phyloP scores from a whole-genome alignment of 176 grass and related monocot species.

The Carex scoparia region DNA sequence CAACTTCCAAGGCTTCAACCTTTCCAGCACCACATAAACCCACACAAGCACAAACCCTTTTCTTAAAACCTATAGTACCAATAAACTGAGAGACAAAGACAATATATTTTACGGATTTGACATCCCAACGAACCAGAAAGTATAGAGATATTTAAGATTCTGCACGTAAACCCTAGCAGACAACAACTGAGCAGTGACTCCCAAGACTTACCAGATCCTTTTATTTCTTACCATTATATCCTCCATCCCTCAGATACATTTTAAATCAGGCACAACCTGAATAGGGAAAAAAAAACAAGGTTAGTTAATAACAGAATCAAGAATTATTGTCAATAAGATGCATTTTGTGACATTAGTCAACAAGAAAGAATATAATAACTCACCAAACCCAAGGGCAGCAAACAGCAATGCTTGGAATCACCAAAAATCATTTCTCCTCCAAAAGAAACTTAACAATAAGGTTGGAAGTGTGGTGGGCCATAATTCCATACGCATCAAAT shows the following conservation, averaged over 20 bases:
- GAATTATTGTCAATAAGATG: background rate
- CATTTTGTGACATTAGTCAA: background rate
- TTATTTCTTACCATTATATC: constrained; percentile 18
- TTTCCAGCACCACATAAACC: constrained; percentile 2
- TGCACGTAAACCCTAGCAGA: constrained; percentile 20
- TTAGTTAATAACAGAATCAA: background rate
- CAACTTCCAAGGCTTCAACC: constrained; percentile 14
- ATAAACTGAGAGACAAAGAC: constrained; percentile 24
- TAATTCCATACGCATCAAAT: constrained; percentile 48
- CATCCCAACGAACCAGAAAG: constrained; percentile 14
- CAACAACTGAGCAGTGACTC: constrained; percentile 5
- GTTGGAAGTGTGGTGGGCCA: constrained; percentile 48
- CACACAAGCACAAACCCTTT: constrained; percentile 16
- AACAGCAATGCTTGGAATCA: constrained; percentile 36
- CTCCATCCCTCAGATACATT: constrained; percentile 2
- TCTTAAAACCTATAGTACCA: constrained; percentile 17
- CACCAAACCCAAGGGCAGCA: constrained; percentile 57
- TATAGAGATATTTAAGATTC: constrained; percentile 21
- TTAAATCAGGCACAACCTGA: constrained; percentile 20
- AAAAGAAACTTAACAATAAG: constrained; percentile 66
- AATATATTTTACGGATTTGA: constrained; percentile 7
- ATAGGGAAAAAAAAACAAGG: background rate
- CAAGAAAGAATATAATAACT: constrained; percentile 22
- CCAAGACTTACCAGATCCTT: constrained; percentile 21
- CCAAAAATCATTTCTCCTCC: constrained; percentile 52